Evolutionary conservation across 169 alveolate species (phyloP), one percentile per base, ranked within the genome.

Genomic region (Plasmodium coatneyi): DNA sequence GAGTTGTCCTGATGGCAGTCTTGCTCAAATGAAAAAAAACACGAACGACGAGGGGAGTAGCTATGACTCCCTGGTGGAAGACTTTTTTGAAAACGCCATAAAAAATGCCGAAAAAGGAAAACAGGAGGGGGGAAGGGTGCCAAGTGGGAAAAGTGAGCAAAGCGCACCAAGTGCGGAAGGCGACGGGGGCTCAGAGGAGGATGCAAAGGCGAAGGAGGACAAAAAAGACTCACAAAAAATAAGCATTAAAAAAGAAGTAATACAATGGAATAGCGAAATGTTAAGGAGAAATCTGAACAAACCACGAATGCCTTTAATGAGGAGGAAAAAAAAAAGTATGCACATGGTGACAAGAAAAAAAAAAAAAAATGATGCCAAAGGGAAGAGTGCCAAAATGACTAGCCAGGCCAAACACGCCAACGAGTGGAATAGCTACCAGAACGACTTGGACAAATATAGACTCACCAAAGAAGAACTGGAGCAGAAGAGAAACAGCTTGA

Each of bases 61-160:
- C 66, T 91, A 76, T 41, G 92, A 91, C 74, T 91, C 95, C 12
- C 84, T 91, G 4, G 95, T 91, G 32, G 95, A 91, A 22, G 95
- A 91, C 41, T 91, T 91, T 22, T 91, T 80, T 49, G 78, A 71
- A 43, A 70, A 81, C 52, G 84, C 83, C 34, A 43, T 91, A 76
- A 74, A 52, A 3, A 80, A 81, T 22, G 72, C 22, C 39, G 3
- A 3, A 4, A 54, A 30, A 43, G 2, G 12, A 43, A 43, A 80
- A 1, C 46, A 43, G 22, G 16, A 80, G n/a, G 7, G 84, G 54
- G 54, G 14, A 25, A 66, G 72, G 19, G 32, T 2, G 4, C 49
- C 10, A 6, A 19, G 46, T 70, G 80, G 5, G 5, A 5, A 34
- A 16, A 72, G 56, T n/a, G 34, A 36, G 28, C 36, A 16, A 28